Conservation (phyloP, 495 filamentous ascomycete species). For the Aspergillus leporis region DNA sequence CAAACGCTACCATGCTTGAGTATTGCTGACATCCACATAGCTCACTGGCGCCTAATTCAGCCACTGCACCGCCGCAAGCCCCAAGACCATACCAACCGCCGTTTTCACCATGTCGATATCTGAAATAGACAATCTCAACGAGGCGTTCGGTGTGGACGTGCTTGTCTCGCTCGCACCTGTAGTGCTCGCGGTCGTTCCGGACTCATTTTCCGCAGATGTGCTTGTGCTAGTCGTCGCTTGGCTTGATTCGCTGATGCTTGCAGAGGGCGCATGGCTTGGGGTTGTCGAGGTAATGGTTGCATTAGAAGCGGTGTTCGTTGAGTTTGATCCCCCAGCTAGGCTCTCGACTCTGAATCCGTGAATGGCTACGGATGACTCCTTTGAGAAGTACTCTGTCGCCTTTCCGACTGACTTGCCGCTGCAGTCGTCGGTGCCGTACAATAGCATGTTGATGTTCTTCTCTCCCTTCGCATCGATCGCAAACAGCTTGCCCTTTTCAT, state of each 20-base stretch:
- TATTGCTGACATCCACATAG: background rate
- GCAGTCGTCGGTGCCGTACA: conserved; percentile 22
- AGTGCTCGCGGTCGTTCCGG: background rate
- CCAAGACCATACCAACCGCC: background rate
- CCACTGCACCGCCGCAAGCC: background rate
- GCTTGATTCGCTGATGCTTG: background rate
- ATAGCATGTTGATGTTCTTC: conserved; percentile 25
- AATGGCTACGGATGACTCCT: conserved; percentile 15
- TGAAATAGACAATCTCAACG: background rate
- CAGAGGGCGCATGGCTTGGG: background rate
- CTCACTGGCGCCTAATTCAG: background rate
- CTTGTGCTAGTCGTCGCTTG: background rate
- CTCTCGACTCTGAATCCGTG: conserved; percentile 23
- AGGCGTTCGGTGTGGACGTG: background rate
- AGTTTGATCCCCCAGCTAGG: conserved; percentile 1
- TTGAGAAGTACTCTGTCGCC: conserved; percentile 20
- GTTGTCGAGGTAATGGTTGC: conserved; percentile 2
- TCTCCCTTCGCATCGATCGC: conserved; percentile 19
- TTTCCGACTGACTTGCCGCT: conserved; percentile 15
- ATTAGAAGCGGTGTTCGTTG: conserved; percentile 4
- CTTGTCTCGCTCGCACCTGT: background rate
- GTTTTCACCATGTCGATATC: background rate
- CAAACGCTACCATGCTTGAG: no score
- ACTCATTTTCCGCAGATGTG: background rate
- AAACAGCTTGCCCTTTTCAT: conserved; percentile 24